A percentile compares a stretch with the other conserved stretches of the same genome.
phyloP scores from a whole-genome alignment of 2,329 filamentous ascomycete species.

The Keithomyces neogunnii region DNA sequence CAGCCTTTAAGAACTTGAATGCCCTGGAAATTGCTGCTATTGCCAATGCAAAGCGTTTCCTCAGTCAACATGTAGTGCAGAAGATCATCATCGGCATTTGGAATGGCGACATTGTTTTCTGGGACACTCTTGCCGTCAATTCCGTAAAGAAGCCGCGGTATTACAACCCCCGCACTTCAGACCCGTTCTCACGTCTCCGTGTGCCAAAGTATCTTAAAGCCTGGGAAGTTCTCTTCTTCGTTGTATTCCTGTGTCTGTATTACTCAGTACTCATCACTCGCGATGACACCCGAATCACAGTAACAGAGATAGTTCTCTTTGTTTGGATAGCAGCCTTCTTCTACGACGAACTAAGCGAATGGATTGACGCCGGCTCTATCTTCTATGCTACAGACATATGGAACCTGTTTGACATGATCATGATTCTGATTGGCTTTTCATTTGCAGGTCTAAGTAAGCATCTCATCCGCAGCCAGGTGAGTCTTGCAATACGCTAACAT shows the following conservation, averaged over 20 bases:
- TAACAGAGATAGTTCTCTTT: slow-evolving; percentile 65
- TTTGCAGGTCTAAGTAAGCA: slow-evolving; percentile 66
- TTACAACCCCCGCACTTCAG: slow-evolving; percentile 59
- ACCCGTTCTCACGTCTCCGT: slow-evolving; percentile 65
- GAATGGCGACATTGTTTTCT: slow-evolving; percentile 81
- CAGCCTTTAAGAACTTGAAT: slow-evolving; percentile 70
- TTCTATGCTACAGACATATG: slow-evolving; percentile 82
- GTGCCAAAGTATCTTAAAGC: slow-evolving; percentile 80
- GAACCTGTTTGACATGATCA: slow-evolving; percentile 66
- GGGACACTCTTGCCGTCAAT: slow-evolving; percentile 67
- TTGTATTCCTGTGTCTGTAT: slow-evolving; percentile 68
- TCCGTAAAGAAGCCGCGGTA: slow-evolving; percentile 68
- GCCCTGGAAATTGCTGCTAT: slow-evolving; percentile 81
- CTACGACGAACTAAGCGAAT: slow-evolving; percentile 80
- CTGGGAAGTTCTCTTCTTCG: slow-evolving; percentile 77
- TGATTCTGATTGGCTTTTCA: slow-evolving; percentile 62
- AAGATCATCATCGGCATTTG: slow-evolving; percentile 78
- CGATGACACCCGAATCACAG: slow-evolving; percentile 56
- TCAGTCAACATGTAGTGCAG: slow-evolving; percentile 73
- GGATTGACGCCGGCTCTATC: slow-evolving; percentile 74
- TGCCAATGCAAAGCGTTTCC: slow-evolving; percentile 73
- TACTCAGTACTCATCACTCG: slow-evolving; percentile 77
- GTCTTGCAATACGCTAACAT: slow-evolving; percentile 1
- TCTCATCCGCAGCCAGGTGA: background rate
- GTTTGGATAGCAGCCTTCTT: slow-evolving; percentile 82